These are phyloP conservation scores for Crithidia bombi DNA, from an alignment of 208 protist genomes.

Conservation along the genomic window DNA sequence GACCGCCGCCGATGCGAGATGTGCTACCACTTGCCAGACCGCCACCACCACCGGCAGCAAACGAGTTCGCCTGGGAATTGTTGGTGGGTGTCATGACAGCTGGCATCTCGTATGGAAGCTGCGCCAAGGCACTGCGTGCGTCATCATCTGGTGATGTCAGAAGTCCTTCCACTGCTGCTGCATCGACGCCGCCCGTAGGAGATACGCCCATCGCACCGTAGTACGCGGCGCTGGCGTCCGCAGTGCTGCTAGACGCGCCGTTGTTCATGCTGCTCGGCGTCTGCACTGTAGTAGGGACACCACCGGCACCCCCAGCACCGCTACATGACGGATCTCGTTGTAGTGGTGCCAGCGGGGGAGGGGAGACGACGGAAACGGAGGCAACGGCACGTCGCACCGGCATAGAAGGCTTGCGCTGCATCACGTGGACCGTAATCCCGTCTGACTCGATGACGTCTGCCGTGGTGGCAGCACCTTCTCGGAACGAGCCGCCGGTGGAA, in stretches of 20 bases:
- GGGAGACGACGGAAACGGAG: neutral
- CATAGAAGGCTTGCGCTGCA: conserved; percentile 25
- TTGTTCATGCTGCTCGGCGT: neutral
- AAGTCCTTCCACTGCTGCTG: neutral
- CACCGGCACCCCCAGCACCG: neutral
- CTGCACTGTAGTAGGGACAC: neutral
- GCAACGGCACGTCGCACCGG: neutral
- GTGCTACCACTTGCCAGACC: neutral
- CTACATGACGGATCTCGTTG: neutral
- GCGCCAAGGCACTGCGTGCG: neutral
- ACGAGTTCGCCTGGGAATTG: neutral
- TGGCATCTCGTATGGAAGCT: neutral
- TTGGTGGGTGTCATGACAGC: neutral
- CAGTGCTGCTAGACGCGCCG: too few species aligned
- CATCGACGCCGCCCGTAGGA: conserved; percentile 15
- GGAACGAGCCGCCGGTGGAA: conserved; percentile 15
- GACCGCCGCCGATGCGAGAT: neutral
- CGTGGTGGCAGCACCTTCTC: conserved; percentile 9
- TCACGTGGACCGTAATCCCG: conserved; percentile 26
- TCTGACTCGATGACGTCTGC: conserved; percentile 23
- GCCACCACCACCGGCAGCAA: neutral
- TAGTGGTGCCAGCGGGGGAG: neutral
- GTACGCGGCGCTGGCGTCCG: neutral
- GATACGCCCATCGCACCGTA: conserved; percentile 28
- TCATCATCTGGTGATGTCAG: neutral